These are phyloP conservation scores for Epichloe aotearoae DNA, from an alignment of 2,329 filamentous ascomycete genomes.

Conservation along the genomic window DNA sequence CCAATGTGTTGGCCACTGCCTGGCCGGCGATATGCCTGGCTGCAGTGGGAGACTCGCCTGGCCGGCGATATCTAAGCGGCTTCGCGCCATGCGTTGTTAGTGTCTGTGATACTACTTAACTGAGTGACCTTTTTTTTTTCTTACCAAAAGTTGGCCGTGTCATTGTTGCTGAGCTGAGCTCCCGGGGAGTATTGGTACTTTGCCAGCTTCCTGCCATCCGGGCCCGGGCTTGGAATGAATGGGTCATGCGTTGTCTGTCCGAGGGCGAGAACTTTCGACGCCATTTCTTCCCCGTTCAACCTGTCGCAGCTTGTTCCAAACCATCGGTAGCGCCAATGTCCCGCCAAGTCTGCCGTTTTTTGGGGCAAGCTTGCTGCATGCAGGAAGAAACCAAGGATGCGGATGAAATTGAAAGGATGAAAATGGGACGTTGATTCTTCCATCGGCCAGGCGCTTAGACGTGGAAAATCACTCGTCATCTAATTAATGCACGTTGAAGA, in stretches of 20 bases:
- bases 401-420: not conserved
- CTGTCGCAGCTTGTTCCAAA: not conserved
- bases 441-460: slow-evolving; percentile 14
- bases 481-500: not conserved
- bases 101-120: not conserved
- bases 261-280: not conserved
- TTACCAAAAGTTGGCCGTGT: not conserved
- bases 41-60: too few species aligned
- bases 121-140: not conserved
- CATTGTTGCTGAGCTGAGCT: not conserved
- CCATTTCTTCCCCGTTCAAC: not conserved
- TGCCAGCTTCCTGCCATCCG: not conserved
- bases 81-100: not conserved
- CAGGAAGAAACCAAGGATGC: not conserved
- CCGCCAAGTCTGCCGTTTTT: not conserved
- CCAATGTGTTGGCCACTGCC: not conserved
- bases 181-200: not conserved
- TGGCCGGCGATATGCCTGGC: too few species aligned
- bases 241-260: not conserved
- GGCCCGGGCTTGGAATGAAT: not conserved
- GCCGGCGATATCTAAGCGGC: not conserved
- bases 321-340: not conserved
- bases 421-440: not conserved
- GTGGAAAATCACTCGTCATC: slow-evolving; percentile 7
- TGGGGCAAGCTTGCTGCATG: not conserved